Conservation (phyloP, 1,139 yeast genomes). For the Scheffersomyces titani region DNA sequence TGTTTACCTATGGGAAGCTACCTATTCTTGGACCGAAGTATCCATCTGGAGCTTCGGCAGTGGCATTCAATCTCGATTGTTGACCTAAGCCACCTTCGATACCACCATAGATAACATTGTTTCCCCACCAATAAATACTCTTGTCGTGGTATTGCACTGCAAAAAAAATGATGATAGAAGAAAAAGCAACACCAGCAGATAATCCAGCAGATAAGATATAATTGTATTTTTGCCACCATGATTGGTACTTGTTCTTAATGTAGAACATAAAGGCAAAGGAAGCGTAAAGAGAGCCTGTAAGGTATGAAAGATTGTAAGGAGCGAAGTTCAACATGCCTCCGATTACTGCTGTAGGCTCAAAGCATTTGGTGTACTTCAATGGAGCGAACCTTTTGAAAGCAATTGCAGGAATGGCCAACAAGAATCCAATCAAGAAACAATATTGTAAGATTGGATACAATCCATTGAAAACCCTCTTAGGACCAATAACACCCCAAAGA, state of each 20-base stretch:
- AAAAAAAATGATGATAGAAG: conserved; percentile 19
- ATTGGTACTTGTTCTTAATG: conserved; percentile 13
- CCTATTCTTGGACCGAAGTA: conserved; percentile 19
- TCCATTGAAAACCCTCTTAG: conserved; percentile 32
- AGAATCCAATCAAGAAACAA: conserved; percentile 34
- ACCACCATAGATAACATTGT: conserved; percentile 12
- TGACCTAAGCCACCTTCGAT: conserved; percentile 9
- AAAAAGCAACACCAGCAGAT: conserved; percentile 21
- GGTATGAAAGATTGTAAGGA: conserved; percentile 18
- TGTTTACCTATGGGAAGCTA: conserved; percentile 5
- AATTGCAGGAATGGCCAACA: conserved; percentile 28
- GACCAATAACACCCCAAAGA: conserved; percentile 41
- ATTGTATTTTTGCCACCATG: conserved; percentile 23
- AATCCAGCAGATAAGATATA: conserved; percentile 18
- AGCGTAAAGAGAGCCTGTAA: conserved; percentile 16
- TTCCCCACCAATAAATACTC: conserved; percentile 21
- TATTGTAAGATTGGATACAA: conserved; percentile 34
- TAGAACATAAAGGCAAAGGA: conserved; percentile 17
- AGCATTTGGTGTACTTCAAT: conserved; percentile 8
- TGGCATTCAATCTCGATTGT: conserved; percentile 10
- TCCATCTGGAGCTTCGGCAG: conserved; percentile 15
- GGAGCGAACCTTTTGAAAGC: conserved; percentile 24
- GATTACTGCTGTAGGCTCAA: conserved; percentile 20
- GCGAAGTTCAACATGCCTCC: conserved; percentile 18
- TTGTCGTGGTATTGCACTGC: conserved; percentile 19